These are phyloP conservation scores for Miscanthus lutarioriparius DNA, from an alignment of 176 grass and related monocot species.

Conservation along the genomic window DNA sequence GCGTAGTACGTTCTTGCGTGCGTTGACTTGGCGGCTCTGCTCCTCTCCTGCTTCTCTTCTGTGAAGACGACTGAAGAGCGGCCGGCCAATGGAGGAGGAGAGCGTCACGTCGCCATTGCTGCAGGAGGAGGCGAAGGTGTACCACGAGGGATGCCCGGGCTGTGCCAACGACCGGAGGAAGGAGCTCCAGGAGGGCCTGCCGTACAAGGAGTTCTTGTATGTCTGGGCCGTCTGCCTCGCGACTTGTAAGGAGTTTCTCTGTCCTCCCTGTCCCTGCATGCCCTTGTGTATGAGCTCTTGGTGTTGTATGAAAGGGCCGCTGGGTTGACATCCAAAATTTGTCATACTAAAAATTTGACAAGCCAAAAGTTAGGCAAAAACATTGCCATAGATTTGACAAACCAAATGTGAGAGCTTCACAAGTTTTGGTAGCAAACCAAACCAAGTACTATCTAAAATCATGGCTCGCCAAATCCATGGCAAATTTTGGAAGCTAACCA, in stretches of 20 bases:
- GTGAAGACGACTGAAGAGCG: not conserved
- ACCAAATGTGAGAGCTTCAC: no score
- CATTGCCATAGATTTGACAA: no score
- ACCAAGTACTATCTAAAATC: no score
- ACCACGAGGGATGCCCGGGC: constrained; percentile 35
- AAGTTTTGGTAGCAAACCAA: no score
- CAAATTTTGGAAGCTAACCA: no score
- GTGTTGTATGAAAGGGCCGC: not conserved
- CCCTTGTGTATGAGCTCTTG: no score
- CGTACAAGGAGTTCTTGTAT: constrained; percentile 57
- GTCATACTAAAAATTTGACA: no score
- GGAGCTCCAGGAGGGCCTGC: constrained; percentile 10
- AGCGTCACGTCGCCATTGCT: not conserved
- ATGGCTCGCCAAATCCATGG: no score
- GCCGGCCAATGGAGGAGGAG: not conserved
- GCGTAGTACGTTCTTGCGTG: not conserved
- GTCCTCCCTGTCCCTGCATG: not conserved
- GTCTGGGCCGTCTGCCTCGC: constrained; percentile 42
- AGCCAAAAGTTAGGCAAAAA: no score
- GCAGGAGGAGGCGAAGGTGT: not conserved
- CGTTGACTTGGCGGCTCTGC: not conserved
- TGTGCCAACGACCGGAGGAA: constrained; percentile 40
- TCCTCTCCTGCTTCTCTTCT: not conserved
- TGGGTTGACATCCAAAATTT: no score
- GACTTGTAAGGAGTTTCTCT: not conserved